A percentile compares a stretch with the other conserved stretches of the same genome.
These are phyloP conservation scores for Starmerella vaccinii DNA, from an alignment of 805 yeast genomes.

Conservation along the genomic window DNA sequence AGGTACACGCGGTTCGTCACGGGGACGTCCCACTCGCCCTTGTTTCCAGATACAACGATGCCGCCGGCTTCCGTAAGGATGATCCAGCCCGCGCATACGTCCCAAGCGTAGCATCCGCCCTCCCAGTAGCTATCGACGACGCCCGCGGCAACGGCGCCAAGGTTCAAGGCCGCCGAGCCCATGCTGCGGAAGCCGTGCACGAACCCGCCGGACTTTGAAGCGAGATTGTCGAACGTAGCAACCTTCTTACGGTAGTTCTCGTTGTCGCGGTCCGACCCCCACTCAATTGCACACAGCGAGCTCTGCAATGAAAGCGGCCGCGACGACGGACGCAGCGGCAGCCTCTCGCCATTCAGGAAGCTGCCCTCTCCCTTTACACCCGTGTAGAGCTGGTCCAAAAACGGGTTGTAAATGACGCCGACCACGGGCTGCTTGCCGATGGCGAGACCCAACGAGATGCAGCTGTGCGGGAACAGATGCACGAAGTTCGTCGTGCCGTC, in stretches of 20 bases:
- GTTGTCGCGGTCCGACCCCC: constrained; percentile 51
- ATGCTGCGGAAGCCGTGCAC: constrained; percentile 52
- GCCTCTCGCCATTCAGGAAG: constrained; percentile 37
- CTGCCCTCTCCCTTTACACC: constrained; percentile 51
- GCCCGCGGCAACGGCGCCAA: constrained; percentile 50
- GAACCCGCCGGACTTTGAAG: constrained; percentile 44
- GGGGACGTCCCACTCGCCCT: constrained; percentile 40
- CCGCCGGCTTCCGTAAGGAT: constrained; percentile 54
- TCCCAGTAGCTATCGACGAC: constrained; percentile 56
- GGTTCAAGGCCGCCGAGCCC: constrained; percentile 58
- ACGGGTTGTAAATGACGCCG: constrained; percentile 61
- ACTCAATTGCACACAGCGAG: constrained; percentile 48
- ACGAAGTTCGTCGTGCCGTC: constrained; percentile 60
- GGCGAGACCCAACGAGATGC: constrained; percentile 52
- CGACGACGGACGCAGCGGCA: constrained; percentile 32
- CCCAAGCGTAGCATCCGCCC: constrained; percentile 64
- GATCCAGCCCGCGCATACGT: constrained; percentile 60
- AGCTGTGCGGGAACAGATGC: constrained; percentile 51
- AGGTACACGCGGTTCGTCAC: constrained; percentile 46
- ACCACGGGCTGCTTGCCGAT: constrained; percentile 41
- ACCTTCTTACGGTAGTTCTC: constrained; percentile 42
- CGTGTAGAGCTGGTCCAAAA: constrained; percentile 41
- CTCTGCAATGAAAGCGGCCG: constrained; percentile 40
- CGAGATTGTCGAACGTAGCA: constrained; percentile 39
- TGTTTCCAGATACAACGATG: constrained; percentile 43